Percentiles rank a stretch among this genome's conserved stretches.
Conservation (phyloP, 2,329 filamentous ascomycete genomes). For the Ascocoryne sarcoides region DNA sequence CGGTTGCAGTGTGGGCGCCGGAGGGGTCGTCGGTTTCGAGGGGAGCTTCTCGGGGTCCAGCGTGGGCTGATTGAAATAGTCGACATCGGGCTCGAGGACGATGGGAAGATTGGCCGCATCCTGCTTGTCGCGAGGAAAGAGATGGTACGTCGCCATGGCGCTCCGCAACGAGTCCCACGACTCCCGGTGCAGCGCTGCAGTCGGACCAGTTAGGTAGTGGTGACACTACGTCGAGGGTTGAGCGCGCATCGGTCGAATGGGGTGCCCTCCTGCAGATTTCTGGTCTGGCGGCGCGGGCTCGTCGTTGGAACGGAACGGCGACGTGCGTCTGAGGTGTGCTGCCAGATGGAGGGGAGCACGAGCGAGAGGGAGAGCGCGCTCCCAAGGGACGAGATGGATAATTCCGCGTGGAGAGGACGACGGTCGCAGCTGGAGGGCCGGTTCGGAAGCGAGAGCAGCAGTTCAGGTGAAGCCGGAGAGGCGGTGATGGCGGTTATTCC, state of each 20-base stretch:
- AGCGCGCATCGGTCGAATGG: not conserved
- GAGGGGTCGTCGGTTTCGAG: not conserved
- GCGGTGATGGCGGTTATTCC: too few species aligned
- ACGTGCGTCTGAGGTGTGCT: too few species aligned
- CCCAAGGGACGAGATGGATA: too few species aligned
- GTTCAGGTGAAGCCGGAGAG: too few species aligned
- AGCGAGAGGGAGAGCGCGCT: too few species aligned
- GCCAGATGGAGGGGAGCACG: too few species aligned
- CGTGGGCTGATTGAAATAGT: not conserved
- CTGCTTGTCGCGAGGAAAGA: conserved; percentile 7
- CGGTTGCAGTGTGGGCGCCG: not conserved
- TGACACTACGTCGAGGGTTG: conserved; percentile 7
- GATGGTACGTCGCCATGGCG: conserved; percentile 15
- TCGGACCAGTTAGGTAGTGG: conserved; percentile 1
- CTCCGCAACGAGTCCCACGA: too few species aligned
- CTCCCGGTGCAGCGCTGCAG: conserved; percentile 8
- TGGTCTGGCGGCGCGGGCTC: too few species aligned
- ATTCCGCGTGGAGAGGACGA: too few species aligned
- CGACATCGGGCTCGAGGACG: conserved; percentile 14
- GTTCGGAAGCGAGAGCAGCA: too few species aligned
- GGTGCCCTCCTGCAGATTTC: not conserved
- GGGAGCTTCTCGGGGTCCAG: not conserved
- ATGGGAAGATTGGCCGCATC: conserved; percentile 16
- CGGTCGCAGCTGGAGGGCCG: too few species aligned
- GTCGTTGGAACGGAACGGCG: too few species aligned